Evolutionary conservation across 2,329 filamentous ascomycete species (phyloP), one percentile per base, ranked within the genome.

Genomic region (Nemania serpens): DNA sequence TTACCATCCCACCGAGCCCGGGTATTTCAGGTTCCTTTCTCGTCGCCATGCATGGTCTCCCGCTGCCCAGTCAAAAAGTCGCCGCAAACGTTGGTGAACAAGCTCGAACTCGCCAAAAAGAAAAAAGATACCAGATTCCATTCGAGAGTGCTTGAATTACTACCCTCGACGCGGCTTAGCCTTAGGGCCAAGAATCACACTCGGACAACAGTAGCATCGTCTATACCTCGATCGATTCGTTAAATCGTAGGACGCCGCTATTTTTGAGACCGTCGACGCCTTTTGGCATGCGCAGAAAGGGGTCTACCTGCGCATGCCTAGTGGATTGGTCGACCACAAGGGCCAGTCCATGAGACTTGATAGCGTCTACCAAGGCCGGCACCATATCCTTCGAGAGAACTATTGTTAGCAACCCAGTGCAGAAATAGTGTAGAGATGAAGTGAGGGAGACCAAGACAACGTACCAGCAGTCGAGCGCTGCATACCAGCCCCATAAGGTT

Each of bases 401-500:
- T n/a, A 36, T 15, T 37, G 48, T 63, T 17, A 65, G 58, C 25
- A 20, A 41, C 43, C 12, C 6, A 17, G 42, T 29, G 17, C n/a
- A 37, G 6, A 49, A 20, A 43, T 34, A 29, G 29, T 3, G 54
- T 45, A 6, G 11, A 10, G n/a, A 22, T 5, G 7, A 15, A 20
- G 41, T 5, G 18, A 36, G 12, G n/a, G 22, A 46, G 13, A n/a
- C 39, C 2, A 13, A 41, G 25, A 52, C 15, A 33, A 83, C 89
- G 71, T 82, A 96, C 92, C 80, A 99, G 77, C 65, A 99, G 81
- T 67, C 90, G 86, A 34, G 91, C 94, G 68, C 89, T 93, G 77
- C 93, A 97, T 62, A 98, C 91, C 71, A 99, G 75, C 2, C 95
- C 95, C 95, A 99, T 99, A 67, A 99, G 91, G 74, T 99, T 99